phyloP scores from a whole-genome alignment of 768 basidiomycete genomes.

The Suillus tomentosus region DNA sequence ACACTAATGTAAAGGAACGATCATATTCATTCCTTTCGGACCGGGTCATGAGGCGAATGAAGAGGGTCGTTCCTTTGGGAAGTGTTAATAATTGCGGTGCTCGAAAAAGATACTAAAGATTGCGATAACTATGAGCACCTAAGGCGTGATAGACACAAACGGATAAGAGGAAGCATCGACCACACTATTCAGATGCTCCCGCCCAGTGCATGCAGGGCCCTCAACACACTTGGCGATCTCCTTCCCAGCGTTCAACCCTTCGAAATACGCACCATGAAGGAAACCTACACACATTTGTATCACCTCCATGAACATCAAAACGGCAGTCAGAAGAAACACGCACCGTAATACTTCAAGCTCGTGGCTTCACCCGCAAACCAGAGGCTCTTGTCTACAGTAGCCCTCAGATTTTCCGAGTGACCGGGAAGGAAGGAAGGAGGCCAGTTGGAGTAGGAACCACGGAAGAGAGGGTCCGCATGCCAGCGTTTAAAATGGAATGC shows the following conservation, averaged over 20 bases:
- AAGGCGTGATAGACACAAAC: conserved; percentile 6
- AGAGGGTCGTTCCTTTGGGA: neutral
- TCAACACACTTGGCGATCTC: conserved; percentile 46
- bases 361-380: conserved; percentile 70
- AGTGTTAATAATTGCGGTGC: neutral
- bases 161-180: conserved; percentile 38
- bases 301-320: conserved; percentile 8
- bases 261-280: conserved; percentile 60
- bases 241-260: conserved; percentile 46
- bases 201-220: conserved; percentile 24
- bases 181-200: conserved; percentile 30
- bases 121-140: neutral
- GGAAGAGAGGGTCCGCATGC: conserved; percentile 47
- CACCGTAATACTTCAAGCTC: conserved; percentile 58
- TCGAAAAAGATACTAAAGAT: neutral
- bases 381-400: conserved; percentile 49
- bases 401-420: conserved; percentile 58
- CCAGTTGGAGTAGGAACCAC: conserved; percentile 66
- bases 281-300: conserved; percentile 40
- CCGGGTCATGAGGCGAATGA: neutral
- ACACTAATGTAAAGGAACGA: neutral
- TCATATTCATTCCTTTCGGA: neutral
- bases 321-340: conserved; percentile 21
- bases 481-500: conserved; percentile 60
- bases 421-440: conserved; percentile 57